These are phyloP conservation scores for Gossypium schwendimanii DNA, from an alignment of 441 rosid species.

Conservation along the genomic window DNA sequence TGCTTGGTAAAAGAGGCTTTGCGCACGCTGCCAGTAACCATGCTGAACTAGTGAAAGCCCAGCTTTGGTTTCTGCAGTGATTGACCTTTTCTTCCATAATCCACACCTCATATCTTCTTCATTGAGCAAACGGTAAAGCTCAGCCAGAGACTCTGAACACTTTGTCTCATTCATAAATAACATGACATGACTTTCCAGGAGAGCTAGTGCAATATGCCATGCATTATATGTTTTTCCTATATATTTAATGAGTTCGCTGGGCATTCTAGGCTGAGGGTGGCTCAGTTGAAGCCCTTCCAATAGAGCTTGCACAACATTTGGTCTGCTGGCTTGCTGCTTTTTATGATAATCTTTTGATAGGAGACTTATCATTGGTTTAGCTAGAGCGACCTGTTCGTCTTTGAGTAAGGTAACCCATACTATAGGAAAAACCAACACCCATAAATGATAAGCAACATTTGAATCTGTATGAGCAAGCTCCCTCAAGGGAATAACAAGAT, in stretches of 20 bases:
- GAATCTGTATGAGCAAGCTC: constrained; percentile 93
- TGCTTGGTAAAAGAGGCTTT: constrained; percentile 88
- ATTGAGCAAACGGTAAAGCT: constrained; percentile 86
- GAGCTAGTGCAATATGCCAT: constrained; percentile 92
- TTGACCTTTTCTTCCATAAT: constrained; percentile 89
- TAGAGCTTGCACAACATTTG: constrained; percentile 99
- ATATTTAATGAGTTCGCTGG: constrained; percentile 94
- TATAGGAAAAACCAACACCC: constrained; percentile 98
- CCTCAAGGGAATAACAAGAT: constrained; percentile 82
- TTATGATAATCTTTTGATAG: constrained; percentile 90
- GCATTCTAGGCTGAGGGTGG: constrained; percentile 99
- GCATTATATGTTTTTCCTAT: constrained; percentile 97
- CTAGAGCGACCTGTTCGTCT: constrained; percentile 79
- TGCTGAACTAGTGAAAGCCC: constrained; percentile 96
- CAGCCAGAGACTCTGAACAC: constrained; percentile 90
- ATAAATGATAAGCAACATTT: constrained; percentile 92
- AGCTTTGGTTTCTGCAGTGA: constrained; percentile 88
- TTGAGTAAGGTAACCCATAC: constrained; percentile 90
- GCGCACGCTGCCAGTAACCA: constrained; percentile 97
- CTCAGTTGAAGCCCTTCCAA: constrained; percentile 97
- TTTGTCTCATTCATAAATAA: constrained; percentile 73
- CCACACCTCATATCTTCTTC: constrained; percentile 99
- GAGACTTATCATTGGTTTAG: constrained; percentile 85
- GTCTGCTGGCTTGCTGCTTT: constrained; percentile 86
- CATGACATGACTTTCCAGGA: constrained; percentile 92